These are phyloP conservation scores for Cercospora berteroae DNA, from an alignment of 2,329 filamentous ascomycete genomes.

Conservation along the genomic window DNA sequence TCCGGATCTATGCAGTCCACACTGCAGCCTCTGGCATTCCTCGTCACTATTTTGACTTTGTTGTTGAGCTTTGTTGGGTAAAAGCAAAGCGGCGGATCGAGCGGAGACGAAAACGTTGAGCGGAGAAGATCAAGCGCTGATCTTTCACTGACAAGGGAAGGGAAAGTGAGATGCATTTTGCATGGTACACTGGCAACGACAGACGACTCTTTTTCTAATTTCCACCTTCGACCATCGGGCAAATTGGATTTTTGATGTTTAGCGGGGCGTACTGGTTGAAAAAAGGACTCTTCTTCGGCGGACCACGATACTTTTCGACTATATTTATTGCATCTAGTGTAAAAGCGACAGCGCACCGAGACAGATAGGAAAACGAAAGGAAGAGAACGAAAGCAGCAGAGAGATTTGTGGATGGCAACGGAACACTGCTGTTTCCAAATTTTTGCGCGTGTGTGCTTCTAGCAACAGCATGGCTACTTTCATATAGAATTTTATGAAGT, in stretches of 20 bases:
- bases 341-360: background rate
- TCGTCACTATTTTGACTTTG: conserved; percentile 8
- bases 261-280: background rate
- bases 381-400: background rate
- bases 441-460: background rate
- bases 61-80: conserved; percentile 12
- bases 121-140: conserved; percentile 31
- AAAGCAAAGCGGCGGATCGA: background rate
- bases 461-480: background rate
- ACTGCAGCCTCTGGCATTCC: background rate
- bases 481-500: background rate
- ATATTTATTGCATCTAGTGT: background rate
- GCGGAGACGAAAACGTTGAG: background rate
- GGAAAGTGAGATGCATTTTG: background rate
- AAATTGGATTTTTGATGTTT: conserved; percentile 3
- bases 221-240: background rate
- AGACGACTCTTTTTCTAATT: background rate
- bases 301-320: background rate
- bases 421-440: background rate
- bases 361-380: background rate
- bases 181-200: background rate
- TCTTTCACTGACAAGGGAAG: conserved; percentile 11
- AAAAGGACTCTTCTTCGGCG: background rate
- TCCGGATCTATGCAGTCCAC: background rate
- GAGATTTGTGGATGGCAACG: background rate